Percentiles rank a stretch among this genome's conserved stretches.
Conservation (phyloP, 441 rosid species). For the Gossypium schwendimanii region DNA sequence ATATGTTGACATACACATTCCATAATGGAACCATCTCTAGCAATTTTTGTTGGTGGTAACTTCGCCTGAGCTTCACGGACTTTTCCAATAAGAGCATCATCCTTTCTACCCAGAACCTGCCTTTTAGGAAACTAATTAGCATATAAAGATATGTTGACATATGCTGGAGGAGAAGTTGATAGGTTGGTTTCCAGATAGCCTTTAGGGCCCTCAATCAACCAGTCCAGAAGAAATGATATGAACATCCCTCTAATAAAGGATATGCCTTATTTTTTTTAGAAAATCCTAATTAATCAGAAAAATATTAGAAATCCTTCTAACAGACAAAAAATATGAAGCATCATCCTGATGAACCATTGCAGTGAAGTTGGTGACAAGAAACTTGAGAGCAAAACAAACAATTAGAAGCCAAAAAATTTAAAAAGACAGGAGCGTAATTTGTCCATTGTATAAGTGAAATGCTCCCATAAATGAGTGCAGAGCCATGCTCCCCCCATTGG, state of each 20-base stretch:
- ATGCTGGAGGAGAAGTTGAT: conserved; percentile 95
- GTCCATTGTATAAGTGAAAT: conserved; percentile 57
- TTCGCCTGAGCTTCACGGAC: conserved; percentile 51
- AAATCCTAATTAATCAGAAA: conserved; percentile 47
- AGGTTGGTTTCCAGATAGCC: conserved; percentile 83
- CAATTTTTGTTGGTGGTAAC: conserved; percentile 64
- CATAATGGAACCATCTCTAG: conserved; percentile 75
- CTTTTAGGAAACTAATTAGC: conserved; percentile 13
- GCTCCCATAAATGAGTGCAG: conserved; percentile 71
- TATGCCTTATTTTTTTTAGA: conserved; percentile 57
- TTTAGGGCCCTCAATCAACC: conserved; percentile 77
- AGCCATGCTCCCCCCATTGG: conserved; percentile 86
- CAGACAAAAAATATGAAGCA: background rate
- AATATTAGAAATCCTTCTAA: conserved; percentile 9
- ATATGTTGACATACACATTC: conserved; percentile 67
- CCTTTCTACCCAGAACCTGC: conserved; percentile 58
- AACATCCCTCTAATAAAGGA: conserved; percentile 87
- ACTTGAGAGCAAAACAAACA: background rate
- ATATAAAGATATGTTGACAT: conserved; percentile 19
- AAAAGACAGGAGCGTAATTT: conserved; percentile 32
- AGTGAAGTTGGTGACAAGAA: background rate
- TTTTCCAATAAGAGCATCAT: conserved; percentile 42
- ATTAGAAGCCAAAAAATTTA: background rate
- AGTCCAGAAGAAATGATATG: conserved; percentile 67
- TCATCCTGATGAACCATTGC: background rate